Evolutionary conservation across 2,329 filamentous ascomycete genomes (phyloP), one percentile per base, ranked within the genome.

Genomic region (Neonectria punicea): DNA sequence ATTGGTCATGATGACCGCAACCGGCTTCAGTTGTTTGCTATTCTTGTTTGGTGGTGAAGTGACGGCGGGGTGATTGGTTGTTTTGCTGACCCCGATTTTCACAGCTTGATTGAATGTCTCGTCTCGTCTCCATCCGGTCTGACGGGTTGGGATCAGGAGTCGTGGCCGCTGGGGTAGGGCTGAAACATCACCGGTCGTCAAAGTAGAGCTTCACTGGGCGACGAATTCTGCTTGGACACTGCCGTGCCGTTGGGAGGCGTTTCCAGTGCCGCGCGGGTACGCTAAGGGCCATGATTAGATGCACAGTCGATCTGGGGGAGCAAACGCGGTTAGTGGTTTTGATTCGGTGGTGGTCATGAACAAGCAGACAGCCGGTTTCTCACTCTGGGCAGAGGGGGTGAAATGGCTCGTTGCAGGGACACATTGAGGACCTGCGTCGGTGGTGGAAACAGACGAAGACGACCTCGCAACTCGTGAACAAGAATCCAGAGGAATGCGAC

Each of bases 181-280:
- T 51, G 49, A 51, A 51, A 51, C 49, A 51, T 51, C 10, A 13
- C 30, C 28, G 10, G n/a, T 34, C 30, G 30, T 20, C n/a, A 20
- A 34, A 34, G 22, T 16, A 41, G 10, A 56, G 25, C 28, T 4
- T 20, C 32, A 28, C 25, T 14, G n/a, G 53, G n/a, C 34, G 43
- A 55, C 14, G 36, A 8, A 28, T 44, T 32, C 20, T 20, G 28
- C 11, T 28, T 32, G 22, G 36, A 25, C 11, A 47, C n/a, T 47
- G 30, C 54, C 54, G 54, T 20, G 54, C 54, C 54, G 54, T 20
- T 22, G 53, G 22, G 28, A 46, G 28, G 25, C n/a, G 53, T 57
- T 62, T 53, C 30, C 36, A 43, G 36, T 56, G 53, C 59, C 53
- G 53, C 39, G 53, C 53, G 36, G 59, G 36, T 57, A 57, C 46